phyloP scores from a whole-genome alignment of 139 green algal genomes.

The Ulvella scutata region DNA sequence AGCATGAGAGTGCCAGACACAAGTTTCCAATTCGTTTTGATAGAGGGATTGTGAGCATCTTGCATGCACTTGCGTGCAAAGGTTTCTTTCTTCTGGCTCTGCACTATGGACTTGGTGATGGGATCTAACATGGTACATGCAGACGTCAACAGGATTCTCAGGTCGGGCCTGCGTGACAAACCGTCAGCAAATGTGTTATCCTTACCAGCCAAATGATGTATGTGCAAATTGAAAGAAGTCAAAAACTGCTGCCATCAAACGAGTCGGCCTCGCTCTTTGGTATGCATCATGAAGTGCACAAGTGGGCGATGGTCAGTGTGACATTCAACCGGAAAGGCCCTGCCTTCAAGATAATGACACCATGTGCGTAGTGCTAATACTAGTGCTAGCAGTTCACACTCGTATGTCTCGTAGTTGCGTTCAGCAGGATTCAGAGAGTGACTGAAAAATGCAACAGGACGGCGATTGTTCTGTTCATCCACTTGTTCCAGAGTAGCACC shows the following conservation, averaged over 20 bases:
- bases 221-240: constrained; percentile 4
- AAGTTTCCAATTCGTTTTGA: neutral
- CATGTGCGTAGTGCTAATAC: constrained; percentile 4
- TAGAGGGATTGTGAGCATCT: neutral
- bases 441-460: constrained; percentile 10
- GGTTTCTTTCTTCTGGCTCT: neutral
- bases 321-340: neutral
- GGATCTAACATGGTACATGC: neutral
- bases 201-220: constrained; percentile 9
- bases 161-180: neutral
- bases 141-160: neutral
- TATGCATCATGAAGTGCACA: neutral
- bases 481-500: constrained; percentile 17
- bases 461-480: neutral
- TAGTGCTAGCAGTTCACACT: constrained; percentile 13
- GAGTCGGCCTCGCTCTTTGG: neutral
- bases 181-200: constrained; percentile 23
- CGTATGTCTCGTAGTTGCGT: constrained; percentile 5
- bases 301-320: constrained; percentile 10
- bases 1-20: neutral
- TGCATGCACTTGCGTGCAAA: constrained; percentile 5
- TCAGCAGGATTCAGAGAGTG: constrained; percentile 13
- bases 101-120: neutral
- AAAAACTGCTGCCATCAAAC: neutral
- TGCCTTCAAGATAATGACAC: constrained; percentile 1